Evolutionary conservation across 495 filamentous ascomycete species (phyloP).

Genomic region (Cenococcum geophilum): DNA sequence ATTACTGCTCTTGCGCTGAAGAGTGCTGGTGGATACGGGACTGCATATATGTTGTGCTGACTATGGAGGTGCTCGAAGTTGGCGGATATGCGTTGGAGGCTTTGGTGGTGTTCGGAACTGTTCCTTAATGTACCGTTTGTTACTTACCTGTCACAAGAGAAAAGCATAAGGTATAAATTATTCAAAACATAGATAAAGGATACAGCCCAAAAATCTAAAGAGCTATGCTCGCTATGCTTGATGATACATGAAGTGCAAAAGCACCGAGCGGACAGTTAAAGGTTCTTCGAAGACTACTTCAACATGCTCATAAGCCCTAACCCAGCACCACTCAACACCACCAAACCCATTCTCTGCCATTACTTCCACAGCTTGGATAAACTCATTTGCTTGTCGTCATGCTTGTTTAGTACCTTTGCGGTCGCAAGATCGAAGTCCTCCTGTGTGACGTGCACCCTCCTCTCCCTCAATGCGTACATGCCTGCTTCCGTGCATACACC

Average conservation of each 20-base stretch:
- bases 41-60: no score
- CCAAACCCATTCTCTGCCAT: neutral
- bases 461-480: constrained; percentile 94
- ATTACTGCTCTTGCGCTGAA: no score
- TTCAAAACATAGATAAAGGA: neutral
- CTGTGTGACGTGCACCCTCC: constrained; percentile 95
- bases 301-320: neutral
- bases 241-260: constrained; percentile 13
- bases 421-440: constrained; percentile 99
- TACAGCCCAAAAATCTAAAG: constrained; percentile 3
- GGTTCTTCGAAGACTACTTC: neutral
- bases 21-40: no score
- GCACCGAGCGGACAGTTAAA: neutral
- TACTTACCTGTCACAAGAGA: no score
- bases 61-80: no score
- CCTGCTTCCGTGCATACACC: constrained; percentile 95
- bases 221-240: constrained; percentile 12
- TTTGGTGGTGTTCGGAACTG: no score
- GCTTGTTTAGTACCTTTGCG: constrained; percentile 99
- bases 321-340: neutral
- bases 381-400: constrained; percentile 94
- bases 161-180: neutral
- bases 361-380: constrained; percentile 93
- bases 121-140: no score
- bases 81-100: no score